A percentile compares a stretch with the other conserved stretches of the same genome.
These are phyloP conservation scores for Ophiostoma populinum DNA, from an alignment of 2,329 filamentous ascomycete genomes.

Conservation along the genomic window DNA sequence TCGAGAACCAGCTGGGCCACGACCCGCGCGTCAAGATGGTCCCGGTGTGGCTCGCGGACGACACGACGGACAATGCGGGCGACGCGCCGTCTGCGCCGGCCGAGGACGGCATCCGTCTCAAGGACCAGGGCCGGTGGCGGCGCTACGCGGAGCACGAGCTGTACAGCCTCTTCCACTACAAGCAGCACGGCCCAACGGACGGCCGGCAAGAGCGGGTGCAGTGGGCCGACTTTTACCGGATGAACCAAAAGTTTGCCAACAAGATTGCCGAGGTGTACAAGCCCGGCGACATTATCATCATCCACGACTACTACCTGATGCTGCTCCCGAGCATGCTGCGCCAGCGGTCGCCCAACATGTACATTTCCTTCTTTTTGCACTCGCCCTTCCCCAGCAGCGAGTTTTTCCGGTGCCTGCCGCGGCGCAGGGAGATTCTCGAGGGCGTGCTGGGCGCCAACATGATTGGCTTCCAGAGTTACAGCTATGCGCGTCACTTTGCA, in stretches of 20 bases:
- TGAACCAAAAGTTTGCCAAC: constrained; percentile 87
- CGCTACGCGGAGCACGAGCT: constrained; percentile 82
- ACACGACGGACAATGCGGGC: constrained; percentile 39
- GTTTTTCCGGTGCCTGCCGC: constrained; percentile 74
- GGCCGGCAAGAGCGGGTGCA: constrained; percentile 64
- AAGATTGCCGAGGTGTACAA: constrained; percentile 78
- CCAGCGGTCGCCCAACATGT: constrained; percentile 72
- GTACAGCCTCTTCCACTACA: constrained; percentile 91
- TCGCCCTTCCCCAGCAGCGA: constrained; percentile 93
- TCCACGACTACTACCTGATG: constrained; percentile 90
- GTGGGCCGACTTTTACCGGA: constrained; percentile 83
- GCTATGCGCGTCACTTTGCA: constrained; percentile 85
- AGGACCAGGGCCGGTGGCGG: constrained; percentile 74
- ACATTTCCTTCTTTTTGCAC: constrained; percentile 89
- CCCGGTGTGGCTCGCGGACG: constrained; percentile 79
- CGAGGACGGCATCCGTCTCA: constrained; percentile 53
- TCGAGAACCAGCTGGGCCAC: constrained; percentile 58
- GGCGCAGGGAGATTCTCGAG: constrained; percentile 77
- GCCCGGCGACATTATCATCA: constrained; percentile 78
- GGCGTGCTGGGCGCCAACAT: constrained; percentile 84
- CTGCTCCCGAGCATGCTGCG: constrained; percentile 77
- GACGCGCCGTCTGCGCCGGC: constrained; percentile 49
- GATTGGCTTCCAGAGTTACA: constrained; percentile 89
- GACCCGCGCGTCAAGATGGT: constrained; percentile 62
- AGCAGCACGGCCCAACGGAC: constrained; percentile 79